A percentile compares a stretch with the other conserved stretches of the same genome.
Evolutionary conservation across 306 rosid genomes (phyloP).

Genomic region (Arachis hypogaea): DNA sequence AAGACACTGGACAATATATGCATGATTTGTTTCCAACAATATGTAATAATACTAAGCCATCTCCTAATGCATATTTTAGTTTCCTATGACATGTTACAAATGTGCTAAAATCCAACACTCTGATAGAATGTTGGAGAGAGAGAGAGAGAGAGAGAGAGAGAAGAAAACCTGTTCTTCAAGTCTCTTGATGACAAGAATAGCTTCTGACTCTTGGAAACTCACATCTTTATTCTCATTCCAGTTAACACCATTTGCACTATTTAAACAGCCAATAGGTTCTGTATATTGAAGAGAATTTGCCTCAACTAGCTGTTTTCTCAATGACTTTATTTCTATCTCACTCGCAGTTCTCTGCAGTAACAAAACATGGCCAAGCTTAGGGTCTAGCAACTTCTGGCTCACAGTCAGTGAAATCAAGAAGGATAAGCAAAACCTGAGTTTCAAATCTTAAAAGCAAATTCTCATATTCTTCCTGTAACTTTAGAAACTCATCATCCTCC

Average conservation of each 20-base stretch:
- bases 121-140: no score
- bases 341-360: slow-evolving; percentile 65
- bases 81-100: no score
- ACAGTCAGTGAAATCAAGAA: slow-evolving; percentile 35
- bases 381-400: slow-evolving; percentile 18
- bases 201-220: slow-evolving; percentile 62
- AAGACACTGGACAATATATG: no score
- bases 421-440: slow-evolving; percentile 58
- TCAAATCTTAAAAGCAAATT: slow-evolving; percentile 67
- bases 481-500: slow-evolving; percentile 59
- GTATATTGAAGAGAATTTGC: slow-evolving; percentile 41
- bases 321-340: slow-evolving; percentile 69
- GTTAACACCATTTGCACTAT: slow-evolving; percentile 38
- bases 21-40: no score
- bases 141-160: no score
- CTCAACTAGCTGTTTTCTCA: slow-evolving; percentile 61
- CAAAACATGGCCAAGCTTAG: slow-evolving; percentile 20
- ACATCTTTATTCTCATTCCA: slow-evolving; percentile 53
- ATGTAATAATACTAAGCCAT: no score
- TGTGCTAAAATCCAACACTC: no score
- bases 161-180: slow-evolving; percentile 83
- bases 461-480: slow-evolving; percentile 71
- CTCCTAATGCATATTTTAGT: no score
- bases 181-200: slow-evolving; percentile 75
- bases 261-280: slow-evolving; percentile 40